Conservation (phyloP, 208 protist genomes). For the Strigomonas culicis region DNA sequence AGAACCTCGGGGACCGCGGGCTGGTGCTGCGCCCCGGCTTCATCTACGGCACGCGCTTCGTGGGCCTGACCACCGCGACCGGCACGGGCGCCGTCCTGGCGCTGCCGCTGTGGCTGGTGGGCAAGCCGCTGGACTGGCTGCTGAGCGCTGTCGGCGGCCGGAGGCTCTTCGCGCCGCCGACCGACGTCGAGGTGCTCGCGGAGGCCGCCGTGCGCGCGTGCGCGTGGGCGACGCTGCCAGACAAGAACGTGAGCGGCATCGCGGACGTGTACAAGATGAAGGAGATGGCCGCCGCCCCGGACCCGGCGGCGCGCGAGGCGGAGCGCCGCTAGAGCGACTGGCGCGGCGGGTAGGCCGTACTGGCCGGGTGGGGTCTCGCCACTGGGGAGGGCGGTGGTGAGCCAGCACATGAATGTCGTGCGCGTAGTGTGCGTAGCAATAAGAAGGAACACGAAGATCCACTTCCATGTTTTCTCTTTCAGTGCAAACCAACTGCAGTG, state of each 20-base stretch:
- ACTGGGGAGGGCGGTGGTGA: too few relatives aligned
- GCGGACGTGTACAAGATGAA: conserved; percentile 70
- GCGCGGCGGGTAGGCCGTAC: too few relatives aligned
- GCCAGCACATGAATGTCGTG: too few relatives aligned
- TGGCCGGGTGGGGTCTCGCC: too few relatives aligned
- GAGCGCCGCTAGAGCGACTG: too few relatives aligned
- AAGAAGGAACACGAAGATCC: background rate
- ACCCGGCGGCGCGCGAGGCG: background rate
- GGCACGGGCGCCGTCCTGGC: conserved; percentile 34
- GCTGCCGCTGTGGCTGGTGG: conserved; percentile 63
- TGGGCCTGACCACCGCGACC: conserved; percentile 17
- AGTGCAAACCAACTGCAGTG: too few relatives aligned
- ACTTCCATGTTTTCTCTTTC: too few relatives aligned
- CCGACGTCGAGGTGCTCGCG: conserved; percentile 62
- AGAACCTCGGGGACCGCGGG: conserved; percentile 45
- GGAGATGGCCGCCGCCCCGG: conserved; percentile 31
- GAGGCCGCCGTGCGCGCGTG: conserved; percentile 61
- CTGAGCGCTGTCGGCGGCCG: conserved; percentile 41
- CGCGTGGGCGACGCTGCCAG: conserved; percentile 27
- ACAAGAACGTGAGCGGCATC: conserved; percentile 29
- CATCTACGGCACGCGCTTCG: conserved; percentile 77
- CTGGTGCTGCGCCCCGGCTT: conserved; percentile 72
- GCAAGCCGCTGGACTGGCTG: conserved; percentile 48
- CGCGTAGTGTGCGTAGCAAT: background rate
- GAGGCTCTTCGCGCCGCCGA: conserved; percentile 57